These are phyloP conservation scores for Yarrowia galli DNA, from an alignment of 1,139 yeast species.

Conservation along the genomic window DNA sequence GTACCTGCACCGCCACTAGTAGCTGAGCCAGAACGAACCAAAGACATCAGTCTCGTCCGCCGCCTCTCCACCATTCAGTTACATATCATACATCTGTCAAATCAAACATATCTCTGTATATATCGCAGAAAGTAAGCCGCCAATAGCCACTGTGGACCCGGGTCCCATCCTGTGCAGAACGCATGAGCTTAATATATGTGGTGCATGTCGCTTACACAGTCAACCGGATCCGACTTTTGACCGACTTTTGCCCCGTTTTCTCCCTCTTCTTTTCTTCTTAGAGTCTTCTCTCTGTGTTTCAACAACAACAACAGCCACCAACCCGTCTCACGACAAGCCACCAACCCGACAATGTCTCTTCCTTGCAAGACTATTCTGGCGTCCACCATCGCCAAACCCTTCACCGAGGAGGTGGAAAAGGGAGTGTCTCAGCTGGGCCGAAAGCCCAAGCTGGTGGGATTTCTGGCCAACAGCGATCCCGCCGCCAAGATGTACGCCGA, in stretches of 20 bases:
- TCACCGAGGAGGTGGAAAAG: conserved; percentile 69
- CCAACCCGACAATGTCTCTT: conserved; percentile 24
- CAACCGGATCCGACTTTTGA: background rate
- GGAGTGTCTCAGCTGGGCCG: conserved; percentile 61
- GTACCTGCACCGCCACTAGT: background rate
- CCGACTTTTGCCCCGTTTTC: background rate
- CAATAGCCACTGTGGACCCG: conserved; percentile 32
- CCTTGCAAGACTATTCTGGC: conserved; percentile 74
- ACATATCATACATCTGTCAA: conserved; percentile 17
- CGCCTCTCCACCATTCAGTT: background rate
- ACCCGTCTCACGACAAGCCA: background rate
- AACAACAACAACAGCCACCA: conserved; percentile 11
- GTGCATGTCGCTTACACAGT: conserved; percentile 6
- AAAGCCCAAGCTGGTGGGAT: conserved; percentile 83
- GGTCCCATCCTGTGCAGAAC: conserved; percentile 20
- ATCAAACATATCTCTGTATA: background rate
- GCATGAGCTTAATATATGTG: conserved; percentile 12
- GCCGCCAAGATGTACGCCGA: conserved; percentile 95
- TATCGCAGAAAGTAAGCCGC: conserved; percentile 1
- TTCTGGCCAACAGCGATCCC: conserved; percentile 90
- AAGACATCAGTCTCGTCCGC: background rate
- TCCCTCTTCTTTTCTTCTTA: conserved; percentile 12
- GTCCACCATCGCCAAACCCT: conserved; percentile 83
- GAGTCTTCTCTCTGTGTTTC: conserved; percentile 28
- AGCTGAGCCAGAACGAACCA: background rate